Evolutionary conservation across 2,329 filamentous ascomycete genomes (phyloP).

Genomic region (Fusarium bactridioides): DNA sequence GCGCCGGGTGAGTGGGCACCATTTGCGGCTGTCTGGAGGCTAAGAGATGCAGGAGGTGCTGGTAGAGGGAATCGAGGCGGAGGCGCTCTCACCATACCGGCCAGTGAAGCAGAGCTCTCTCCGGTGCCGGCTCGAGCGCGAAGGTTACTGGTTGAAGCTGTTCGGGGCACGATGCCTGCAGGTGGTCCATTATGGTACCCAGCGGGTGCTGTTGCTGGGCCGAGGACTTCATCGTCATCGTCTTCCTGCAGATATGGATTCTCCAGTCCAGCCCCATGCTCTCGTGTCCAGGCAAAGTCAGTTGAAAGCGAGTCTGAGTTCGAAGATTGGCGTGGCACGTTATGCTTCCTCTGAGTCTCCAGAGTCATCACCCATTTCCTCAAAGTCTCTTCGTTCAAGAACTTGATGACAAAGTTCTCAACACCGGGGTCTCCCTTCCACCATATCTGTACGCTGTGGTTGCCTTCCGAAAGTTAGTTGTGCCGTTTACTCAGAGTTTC

Average conservation of each 20-base stretch:
- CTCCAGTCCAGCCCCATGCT: conserved; percentile 70
- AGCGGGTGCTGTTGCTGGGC: conserved; percentile 47
- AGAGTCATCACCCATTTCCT: conserved; percentile 89
- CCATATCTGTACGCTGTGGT: conserved; percentile 95
- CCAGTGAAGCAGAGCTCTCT: conserved; percentile 70
- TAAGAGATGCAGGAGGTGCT: conserved; percentile 66
- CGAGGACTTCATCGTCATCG: conserved; percentile 63
- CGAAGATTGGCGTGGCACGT: conserved; percentile 57
- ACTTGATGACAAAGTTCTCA: conserved; percentile 95
- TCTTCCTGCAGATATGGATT: conserved; percentile 81
- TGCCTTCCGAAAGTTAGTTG: conserved; percentile 64
- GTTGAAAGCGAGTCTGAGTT: conserved; percentile 64
- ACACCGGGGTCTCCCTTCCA: conserved; percentile 97
- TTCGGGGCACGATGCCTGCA: conserved; percentile 43
- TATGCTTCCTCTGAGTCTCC: conserved; percentile 75
- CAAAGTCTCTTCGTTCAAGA: conserved; percentile 89
- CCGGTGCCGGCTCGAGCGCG: conserved; percentile 79
- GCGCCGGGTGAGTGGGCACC: conserved; percentile 66
- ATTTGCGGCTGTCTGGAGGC: conserved; percentile 67
- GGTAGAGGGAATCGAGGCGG: conserved; percentile 77
- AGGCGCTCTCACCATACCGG: conserved; percentile 64
- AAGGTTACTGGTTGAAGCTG: conserved; percentile 75
- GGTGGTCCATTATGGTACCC: conserved; percentile 46
- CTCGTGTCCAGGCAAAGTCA: conserved; percentile 82
- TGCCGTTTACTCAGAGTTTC: not conserved